Base-by-base conservation (phyloP, 2,329 filamentous ascomycete genomes). In the Hypoxylon sp. region DNA sequence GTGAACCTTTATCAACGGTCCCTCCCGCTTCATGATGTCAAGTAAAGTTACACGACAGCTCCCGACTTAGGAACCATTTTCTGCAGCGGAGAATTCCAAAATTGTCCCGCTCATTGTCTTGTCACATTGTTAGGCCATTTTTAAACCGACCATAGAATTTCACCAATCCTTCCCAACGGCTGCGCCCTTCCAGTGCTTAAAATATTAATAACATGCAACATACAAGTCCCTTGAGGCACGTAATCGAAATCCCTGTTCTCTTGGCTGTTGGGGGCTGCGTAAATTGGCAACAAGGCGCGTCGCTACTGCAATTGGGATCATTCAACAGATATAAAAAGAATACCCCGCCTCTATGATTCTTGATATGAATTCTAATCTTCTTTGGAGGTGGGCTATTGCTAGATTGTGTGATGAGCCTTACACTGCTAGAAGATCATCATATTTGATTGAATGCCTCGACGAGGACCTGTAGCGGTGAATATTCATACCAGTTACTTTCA, bases 1-100 rank as follows among this genome's bases (percentile, higher is more conserved):
- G 24, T 5, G 24, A 26, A 26, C 24, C 47, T 22, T 44, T 35
- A 56, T 64, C 33, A 61, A 37, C 60, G 51, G 51, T 46, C 31
- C 55, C 51, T 53, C 52, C 60, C 65, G 60, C 57, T 62, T 46
- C 57, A 47, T 29, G 50, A 53, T 19, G 42, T 50, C n/a, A 50
- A 52, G 17, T 64, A 5, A 11, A 13, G 53, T 66, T 46, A 42
- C 52, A 66, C 57, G 17, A 52, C 56, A 57, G 24, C 5, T 9
- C 13, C 37, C 44, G 44, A 11, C 22, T 17, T 29, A 44, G 33
- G 47, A n/a, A n/a, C 17, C 17, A 50, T 46, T 55, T 51, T 56
- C 56, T 65, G 22, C 51, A 65, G 51, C 63, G 63, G 51, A 60
- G 24, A 26, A 26, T 26, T 26, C 3, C 24, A 26, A 55, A 24